Evolutionary conservation across 1,139 yeast genomes (phyloP), one percentile per base, ranked within the genome.

Genomic region (Magnusiomyces paraingens): DNA sequence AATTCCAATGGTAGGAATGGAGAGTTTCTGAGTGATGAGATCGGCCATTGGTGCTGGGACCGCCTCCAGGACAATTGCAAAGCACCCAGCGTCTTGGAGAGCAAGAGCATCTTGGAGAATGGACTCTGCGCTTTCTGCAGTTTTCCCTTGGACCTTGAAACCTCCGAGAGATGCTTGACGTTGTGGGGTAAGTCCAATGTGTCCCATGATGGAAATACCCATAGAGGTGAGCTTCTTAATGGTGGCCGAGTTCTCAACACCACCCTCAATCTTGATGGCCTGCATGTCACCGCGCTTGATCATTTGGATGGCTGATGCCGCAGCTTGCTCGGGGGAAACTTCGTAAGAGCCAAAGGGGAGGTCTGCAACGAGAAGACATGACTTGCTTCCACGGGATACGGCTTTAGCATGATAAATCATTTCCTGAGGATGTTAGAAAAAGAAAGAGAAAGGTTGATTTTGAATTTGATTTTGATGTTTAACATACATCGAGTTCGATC

Each of bases 131-230:
- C 78, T 74, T 1, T 69, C 70, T 0, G 78, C 75, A 0, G 76
- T 74, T 66, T 72, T 77, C 0, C 96, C 98, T 68, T 93, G 99
- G 1, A 88, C 83, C 67, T 81, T 85, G 70, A 85, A 93, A 0
- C 99, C 99, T 17, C 97, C 94, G 20, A 86, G 66, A 0, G 88
- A 68, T 59, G 88, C 82, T 59, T 83, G 84, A 50, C 88, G 77
- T 67, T 93, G 99, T 1, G 99, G 99, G 6, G 95, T 88, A 44
- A 93, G 74, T 0, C 99, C 99, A 38, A 88, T 81, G 68, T 93
- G 99, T 1, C 95, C 98, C 74, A 90, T 79, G 1, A 91, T 91
- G 0, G 97, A 95, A 20, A 93, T 84, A 0, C 98, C 98, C 41
- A 84, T 75, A 10, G 74, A 68, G 0, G 82, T 76, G 29, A 88